Percentiles rank a stretch among this genome's conserved stretches.
These are phyloP conservation scores for Sarocladium oryzae DNA, from an alignment of 2,329 filamentous ascomycete species.

Conservation along the genomic window DNA sequence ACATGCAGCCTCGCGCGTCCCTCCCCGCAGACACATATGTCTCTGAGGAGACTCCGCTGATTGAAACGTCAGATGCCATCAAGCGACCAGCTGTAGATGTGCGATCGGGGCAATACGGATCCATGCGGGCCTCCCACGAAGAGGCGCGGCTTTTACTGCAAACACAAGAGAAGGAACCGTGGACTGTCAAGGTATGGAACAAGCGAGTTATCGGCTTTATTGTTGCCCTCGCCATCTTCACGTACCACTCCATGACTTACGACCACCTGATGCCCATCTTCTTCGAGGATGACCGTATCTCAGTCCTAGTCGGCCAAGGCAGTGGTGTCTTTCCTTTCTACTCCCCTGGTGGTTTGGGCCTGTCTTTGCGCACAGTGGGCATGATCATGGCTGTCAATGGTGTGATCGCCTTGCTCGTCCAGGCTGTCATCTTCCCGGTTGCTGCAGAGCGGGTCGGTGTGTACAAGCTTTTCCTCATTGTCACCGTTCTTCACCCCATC, in stretches of 20 bases:
- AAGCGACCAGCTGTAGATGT: constrained; percentile 68
- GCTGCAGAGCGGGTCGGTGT: constrained; percentile 53
- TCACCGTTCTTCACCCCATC: constrained; percentile 55
- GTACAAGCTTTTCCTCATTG: constrained; percentile 50
- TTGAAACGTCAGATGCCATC: constrained; percentile 68
- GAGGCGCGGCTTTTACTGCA: constrained; percentile 33
- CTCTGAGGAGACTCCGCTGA: constrained; percentile 65
- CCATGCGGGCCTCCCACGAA: constrained; percentile 48
- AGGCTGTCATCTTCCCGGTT: constrained; percentile 55
- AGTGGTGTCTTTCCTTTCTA: constrained; percentile 40
- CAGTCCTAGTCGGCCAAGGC: constrained; percentile 28
- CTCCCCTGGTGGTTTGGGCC: constrained; percentile 55
- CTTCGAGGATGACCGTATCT: constrained; percentile 66
- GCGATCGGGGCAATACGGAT: constrained; percentile 73
- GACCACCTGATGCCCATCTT: constrained; percentile 91
- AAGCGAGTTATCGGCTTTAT: constrained; percentile 68
- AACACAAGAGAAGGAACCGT: constrained; percentile 27
- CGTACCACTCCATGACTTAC: constrained; percentile 92
- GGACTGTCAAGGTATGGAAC: constrained; percentile 38
- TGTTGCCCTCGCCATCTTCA: constrained; percentile 80
- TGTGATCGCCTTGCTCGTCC: constrained; percentile 51
- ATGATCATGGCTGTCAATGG: constrained; percentile 55
- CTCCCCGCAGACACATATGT: constrained; percentile 43
- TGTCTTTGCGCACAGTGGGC: constrained; percentile 56
- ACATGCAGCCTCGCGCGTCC: constrained; percentile 55